Evolutionary conservation across 768 basidiomycete genomes (phyloP), one percentile per base, ranked within the genome.

Genomic region (Rhodotorula babjevae): DNA sequence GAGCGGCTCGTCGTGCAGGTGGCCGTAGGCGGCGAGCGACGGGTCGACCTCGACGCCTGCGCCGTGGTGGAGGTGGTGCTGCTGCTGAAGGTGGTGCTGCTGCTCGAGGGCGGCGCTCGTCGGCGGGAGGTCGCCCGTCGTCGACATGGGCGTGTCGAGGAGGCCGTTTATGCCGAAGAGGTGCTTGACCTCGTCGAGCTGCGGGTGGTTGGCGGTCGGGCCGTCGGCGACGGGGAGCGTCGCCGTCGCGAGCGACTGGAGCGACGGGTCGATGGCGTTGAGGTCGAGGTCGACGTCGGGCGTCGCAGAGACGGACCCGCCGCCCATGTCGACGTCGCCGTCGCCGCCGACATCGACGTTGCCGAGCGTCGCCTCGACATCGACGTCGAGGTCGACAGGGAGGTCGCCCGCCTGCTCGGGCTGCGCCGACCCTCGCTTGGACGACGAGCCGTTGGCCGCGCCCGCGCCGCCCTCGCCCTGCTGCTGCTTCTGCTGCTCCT

Each of bases 191-290:
- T 61, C 60, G 44, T 61, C 60, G 60, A 42, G 36, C 44, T 61
- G 60, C 60, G 60, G 16, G 27, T 61, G 40, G 40, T 60, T 27
- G 27, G 42, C 19, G 33, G 19, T 18, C 33, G 31, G 31, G 33
- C 33, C 33, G 19, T 57, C 56, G 10, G 40, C 59, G 44, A 61
- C 42, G 16, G 25, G 44, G n/a, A 23, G 19, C 44, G 60, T 23
- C 27, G 63, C 27, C 1, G 58, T 57, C n/a, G 63, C 56, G 56
- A 60, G 53, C 49, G 50, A 36, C 16, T 65, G 16, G 2, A 71
- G 47, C 6, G 64, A 55, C 18, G 69, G 69, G 55, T 71, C 69
- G 63, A 71, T 59, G 58, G 57, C 19, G 49, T 16, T 49, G 19
- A 67, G 50, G 66, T 67, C 66, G 40, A 67, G 33, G 29, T 49